Conservation (phyloP, 257 asterid species). For the Solanum rostratum region DNA sequence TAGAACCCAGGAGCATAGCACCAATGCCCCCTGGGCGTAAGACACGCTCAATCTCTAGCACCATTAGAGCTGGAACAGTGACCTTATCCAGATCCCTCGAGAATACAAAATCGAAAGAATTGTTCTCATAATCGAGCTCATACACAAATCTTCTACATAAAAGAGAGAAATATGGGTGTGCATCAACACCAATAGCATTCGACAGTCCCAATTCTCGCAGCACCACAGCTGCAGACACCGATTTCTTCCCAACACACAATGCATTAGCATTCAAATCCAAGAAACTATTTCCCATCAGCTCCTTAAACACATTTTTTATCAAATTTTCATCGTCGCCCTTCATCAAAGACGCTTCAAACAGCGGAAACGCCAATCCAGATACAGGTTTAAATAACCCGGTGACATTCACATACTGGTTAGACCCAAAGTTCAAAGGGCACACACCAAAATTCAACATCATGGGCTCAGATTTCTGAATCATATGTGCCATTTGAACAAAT, state of each 20-base stretch:
- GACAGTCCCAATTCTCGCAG: slow-evolving; percentile 55
- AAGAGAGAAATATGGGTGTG: slow-evolving; percentile 70
- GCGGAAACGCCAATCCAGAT: slow-evolving; percentile 10
- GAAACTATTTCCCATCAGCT: slow-evolving; percentile 43
- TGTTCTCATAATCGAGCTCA: slow-evolving; percentile 53
- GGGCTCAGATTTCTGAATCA: slow-evolving; percentile 26
- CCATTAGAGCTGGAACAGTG: slow-evolving; percentile 60
- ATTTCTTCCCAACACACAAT: slow-evolving; percentile 61
- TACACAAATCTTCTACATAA: slow-evolving; percentile 54
- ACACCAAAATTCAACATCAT: slow-evolving; percentile 16
- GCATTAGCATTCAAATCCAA: slow-evolving; percentile 47
- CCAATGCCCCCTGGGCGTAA: slow-evolving; percentile 75
- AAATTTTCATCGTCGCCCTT: slow-evolving; percentile 21
- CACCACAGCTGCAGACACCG: slow-evolving; percentile 39
- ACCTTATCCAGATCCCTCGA: slow-evolving; percentile 58
- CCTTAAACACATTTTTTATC: slow-evolving; percentile 37
- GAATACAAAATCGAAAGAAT: slow-evolving; percentile 65
- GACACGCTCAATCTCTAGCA: slow-evolving; percentile 80
- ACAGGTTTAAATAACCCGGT: slow-evolving; percentile 16
- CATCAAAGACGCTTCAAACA: slow-evolving; percentile 8
- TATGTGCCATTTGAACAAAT: slow-evolving; percentile 33
- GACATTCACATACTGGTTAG: slow-evolving; percentile 13
- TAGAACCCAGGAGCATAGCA: slow-evolving; percentile 49
- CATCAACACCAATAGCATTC: slow-evolving; percentile 39
- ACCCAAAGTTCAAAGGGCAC: slow-evolving; percentile 41